Evolutionary conservation across 2,329 filamentous ascomycete species (phyloP), one percentile per base, ranked within the genome.

Genomic region (Xylaria multiplex): DNA sequence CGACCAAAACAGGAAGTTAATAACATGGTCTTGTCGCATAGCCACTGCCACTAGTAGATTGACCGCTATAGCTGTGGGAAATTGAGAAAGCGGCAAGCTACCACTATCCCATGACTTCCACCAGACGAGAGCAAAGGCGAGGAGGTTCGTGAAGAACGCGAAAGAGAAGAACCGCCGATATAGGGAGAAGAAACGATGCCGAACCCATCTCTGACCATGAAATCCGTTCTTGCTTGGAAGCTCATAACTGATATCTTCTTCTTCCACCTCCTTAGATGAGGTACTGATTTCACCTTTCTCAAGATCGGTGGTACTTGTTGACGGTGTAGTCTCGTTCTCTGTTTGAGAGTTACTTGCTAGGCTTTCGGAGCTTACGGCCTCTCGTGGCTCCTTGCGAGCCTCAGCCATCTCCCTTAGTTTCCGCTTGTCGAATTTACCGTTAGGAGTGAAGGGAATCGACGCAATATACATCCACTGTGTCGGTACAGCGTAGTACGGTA

Each of bases 131-230:
- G 81, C 73, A 58, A 86, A 78, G 35, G 84, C 85, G 32, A 79
- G 79, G 49, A 83, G 70, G 69, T 89, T 89, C 68, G 79, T 73
- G 43, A 87, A 69, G 66, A 84, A 81, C 35, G 86, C 78, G 9
- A 87, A 57, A 48, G 83, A 83, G 75, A 89, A 88, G 8, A 89
- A 81, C 4, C 83, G 81, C 24, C 86, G 82, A 70, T 89, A 89
- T 30, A 84, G 79, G 59, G 84, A 84, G 71, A 87, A 80, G 63
- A 86, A 74, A 32, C 68, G 67, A 43, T 77, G 70, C 7, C 75
- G 69, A 14, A 77, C 53, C 53, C 74, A 70, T 52, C 75, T 70
- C 30, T 73, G 57, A 11, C 70, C 78, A 45, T 80, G 79, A 2
- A 74, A 69, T 30, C 77, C 77, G 19, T 76, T 77, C 74, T 85